Conservation (phyloP, 306 rosid genomes). For the Acacia melanoxylon region DNA sequence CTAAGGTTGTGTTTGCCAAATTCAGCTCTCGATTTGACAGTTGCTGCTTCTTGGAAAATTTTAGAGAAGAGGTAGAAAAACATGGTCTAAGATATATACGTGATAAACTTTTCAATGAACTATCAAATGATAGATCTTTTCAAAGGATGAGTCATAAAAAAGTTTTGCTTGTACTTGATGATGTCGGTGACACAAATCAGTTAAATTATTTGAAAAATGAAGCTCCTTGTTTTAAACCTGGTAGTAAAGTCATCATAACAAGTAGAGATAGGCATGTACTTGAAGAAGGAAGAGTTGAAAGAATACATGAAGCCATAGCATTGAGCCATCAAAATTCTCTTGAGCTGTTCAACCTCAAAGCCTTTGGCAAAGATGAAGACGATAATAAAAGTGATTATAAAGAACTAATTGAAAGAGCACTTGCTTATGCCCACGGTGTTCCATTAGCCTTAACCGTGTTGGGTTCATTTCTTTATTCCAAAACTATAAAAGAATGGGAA, state of each 20-base stretch:
- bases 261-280: not conserved
- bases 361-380: not conserved
- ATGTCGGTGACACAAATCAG: not conserved
- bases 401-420: not conserved
- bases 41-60: not conserved
- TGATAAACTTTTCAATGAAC: not conserved
- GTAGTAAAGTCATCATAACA: slow-evolving; percentile 1
- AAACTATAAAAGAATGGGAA: not conserved
- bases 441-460: not conserved
- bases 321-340: not conserved
- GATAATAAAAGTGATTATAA: not conserved
- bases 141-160: not conserved
- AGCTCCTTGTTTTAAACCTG: not conserved
- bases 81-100: not conserved
- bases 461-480: not conserved
- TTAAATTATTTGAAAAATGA: not conserved
- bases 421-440: not conserved
- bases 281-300: not conserved
- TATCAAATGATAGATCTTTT: not conserved
- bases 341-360: not conserved
- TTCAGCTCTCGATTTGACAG: slow-evolving; percentile 16
- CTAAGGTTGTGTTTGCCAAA: slow-evolving; percentile 19
- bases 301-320: not conserved
- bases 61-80: not conserved
- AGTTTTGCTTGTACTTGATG: slow-evolving; percentile 10